Conservation (phyloP, 345 rosid genomes). For the Excoecaria cochinchinensis region DNA sequence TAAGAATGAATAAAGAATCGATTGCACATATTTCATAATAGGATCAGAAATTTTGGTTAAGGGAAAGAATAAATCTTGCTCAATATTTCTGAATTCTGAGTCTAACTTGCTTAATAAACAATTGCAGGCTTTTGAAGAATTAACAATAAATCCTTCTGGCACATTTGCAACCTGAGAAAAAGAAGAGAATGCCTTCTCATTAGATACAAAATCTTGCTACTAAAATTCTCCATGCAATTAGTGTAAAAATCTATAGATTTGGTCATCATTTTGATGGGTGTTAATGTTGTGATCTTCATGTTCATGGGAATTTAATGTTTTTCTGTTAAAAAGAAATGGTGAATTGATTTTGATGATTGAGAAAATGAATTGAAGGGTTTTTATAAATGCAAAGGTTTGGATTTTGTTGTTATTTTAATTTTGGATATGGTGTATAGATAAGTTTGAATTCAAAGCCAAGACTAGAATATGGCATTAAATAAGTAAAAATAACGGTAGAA, state of each 20-base stretch:
- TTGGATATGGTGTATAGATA: not conserved
- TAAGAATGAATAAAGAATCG: too few species aligned
- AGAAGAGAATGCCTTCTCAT: not conserved
- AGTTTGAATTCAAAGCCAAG: not conserved
- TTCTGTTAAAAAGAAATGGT: not conserved
- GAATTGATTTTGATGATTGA: too few species aligned
- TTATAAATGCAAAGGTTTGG: not conserved
- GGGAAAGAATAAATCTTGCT: too few species aligned
- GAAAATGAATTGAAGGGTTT: not conserved
- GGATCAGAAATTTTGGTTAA: too few species aligned
- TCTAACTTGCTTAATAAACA: too few species aligned
- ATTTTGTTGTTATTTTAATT: not conserved
- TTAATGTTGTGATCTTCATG: not conserved
- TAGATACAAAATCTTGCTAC: not conserved
- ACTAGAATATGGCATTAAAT: too few species aligned
- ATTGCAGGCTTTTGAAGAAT: not conserved
- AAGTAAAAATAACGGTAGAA: too few species aligned
- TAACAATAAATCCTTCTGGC: not conserved
- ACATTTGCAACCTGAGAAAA: not conserved
- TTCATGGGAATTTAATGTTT: not conserved
- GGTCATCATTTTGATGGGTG: not conserved
- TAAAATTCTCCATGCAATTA: not conserved
- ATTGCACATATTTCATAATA: too few species aligned
- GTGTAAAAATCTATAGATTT: not conserved
- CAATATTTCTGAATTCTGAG: too few species aligned